phyloP scores from a whole-genome alignment of 768 basidiomycete genomes.

The Amanita rimosa region DNA sequence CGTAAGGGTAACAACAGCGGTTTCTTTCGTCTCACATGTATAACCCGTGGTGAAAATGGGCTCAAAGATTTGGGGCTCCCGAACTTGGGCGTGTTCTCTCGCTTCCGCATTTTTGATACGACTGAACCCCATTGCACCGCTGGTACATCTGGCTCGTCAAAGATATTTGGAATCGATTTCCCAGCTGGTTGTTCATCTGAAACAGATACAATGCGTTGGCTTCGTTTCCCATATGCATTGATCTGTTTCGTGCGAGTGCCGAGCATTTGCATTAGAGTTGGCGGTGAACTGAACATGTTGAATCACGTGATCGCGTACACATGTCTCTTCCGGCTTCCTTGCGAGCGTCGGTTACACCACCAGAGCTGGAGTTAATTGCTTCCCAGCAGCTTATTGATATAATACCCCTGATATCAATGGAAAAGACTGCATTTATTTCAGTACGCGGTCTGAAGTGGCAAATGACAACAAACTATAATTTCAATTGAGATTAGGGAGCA shows the following conservation, averaged over 20 bases:
- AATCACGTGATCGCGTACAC: slow-evolving; percentile 18
- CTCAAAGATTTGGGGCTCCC: slow-evolving; percentile 14
- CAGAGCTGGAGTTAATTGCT: slow-evolving; percentile 83
- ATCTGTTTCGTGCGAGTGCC: slow-evolving; percentile 55
- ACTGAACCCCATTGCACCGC: slow-evolving; percentile 21
- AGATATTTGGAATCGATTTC: slow-evolving; percentile 23
- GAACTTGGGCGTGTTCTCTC: slow-evolving; percentile 21
- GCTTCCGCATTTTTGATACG: slow-evolving; percentile 35
- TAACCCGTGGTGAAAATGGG: slow-evolving; percentile 24
- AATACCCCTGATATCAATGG: slow-evolving; percentile 83
- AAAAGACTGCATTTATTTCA: slow-evolving; percentile 84
- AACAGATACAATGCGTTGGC: slow-evolving; percentile 45
- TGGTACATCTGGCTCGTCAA: slow-evolving; percentile 33
- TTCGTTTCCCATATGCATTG: slow-evolving; percentile 52
- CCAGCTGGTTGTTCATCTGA: slow-evolving; percentile 21
- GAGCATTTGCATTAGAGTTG: slow-evolving; percentile 37
- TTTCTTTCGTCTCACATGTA: slow-evolving; percentile 30
- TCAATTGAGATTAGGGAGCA: slow-evolving; percentile 49
- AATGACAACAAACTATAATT: slow-evolving; percentile 9
- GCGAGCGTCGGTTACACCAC: slow-evolving; percentile 63
- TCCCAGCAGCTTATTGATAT: slow-evolving; percentile 80
- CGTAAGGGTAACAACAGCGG: slow-evolving; percentile 21
- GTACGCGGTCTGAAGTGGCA: slow-evolving; percentile 26
- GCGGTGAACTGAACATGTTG: slow-evolving; percentile 11
- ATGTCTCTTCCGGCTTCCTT: slow-evolving; percentile 78